Evolutionary conservation across 352 stramenopile species (phyloP).

Genomic region (Phytophthora rubi): DNA sequence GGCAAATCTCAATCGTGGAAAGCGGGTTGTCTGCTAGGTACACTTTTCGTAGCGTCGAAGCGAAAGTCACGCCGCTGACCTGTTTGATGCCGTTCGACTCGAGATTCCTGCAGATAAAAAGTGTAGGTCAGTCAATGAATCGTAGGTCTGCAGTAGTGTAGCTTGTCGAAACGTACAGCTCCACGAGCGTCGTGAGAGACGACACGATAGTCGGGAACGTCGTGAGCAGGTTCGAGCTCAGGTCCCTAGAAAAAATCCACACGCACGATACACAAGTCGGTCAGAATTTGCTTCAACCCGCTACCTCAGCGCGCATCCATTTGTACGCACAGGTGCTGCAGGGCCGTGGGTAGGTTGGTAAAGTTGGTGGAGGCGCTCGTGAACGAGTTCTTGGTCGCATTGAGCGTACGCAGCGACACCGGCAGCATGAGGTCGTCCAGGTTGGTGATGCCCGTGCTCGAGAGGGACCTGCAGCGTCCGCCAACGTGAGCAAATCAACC

Average conservation of each 20-base stretch:
- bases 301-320: background rate
- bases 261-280: background rate
- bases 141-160: background rate
- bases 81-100: slow-evolving; percentile 59
- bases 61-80: slow-evolving; percentile 56
- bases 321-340: slow-evolving; percentile 59
- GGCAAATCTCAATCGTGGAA: slow-evolving; percentile 56
- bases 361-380: slow-evolving; percentile 57
- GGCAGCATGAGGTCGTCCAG: slow-evolving; percentile 50
- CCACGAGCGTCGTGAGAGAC: slow-evolving; percentile 50
- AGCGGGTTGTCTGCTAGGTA: slow-evolving; percentile 53
- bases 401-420: slow-evolving; percentile 51
- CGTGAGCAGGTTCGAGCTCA: slow-evolving; percentile 67
- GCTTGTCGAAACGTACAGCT: slow-evolving; percentile 48
- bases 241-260: slow-evolving; percentile 39
- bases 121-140: slow-evolving; percentile 4
- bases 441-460: slow-evolving; percentile 55
- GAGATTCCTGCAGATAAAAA: slow-evolving; percentile 51
- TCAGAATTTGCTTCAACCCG: background rate
- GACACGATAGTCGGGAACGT: slow-evolving; percentile 53
- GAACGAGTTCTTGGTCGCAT: slow-evolving; percentile 62
- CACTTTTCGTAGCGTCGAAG: slow-evolving; percentile 54
- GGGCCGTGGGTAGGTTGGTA: slow-evolving; percentile 43
- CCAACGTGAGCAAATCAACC: slow-evolving; percentile 5
- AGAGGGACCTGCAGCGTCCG: slow-evolving; percentile 41